A percentile compares a stretch with the other conserved stretches of the same genome.
Evolutionary conservation across 1,284 basidiomycete genomes (phyloP).

Genomic region (Ustilago loliicola): DNA sequence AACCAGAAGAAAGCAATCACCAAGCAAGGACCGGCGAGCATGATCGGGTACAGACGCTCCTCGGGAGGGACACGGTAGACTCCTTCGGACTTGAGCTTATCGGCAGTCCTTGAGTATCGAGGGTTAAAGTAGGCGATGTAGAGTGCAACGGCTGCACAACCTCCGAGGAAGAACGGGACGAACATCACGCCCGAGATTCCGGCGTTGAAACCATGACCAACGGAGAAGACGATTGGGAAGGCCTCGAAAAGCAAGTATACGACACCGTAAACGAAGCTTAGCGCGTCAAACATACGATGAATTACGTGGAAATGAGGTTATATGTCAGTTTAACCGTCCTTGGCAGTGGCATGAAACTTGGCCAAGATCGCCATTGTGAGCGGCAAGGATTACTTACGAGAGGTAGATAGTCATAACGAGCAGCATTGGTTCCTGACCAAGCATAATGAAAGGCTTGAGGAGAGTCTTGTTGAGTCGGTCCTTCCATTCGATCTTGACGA

Average conservation of each 20-base stretch:
- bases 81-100: constrained; percentile 47
- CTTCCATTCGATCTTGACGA: constrained; percentile 66
- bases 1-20: constrained; percentile 72
- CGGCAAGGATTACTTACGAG: constrained; percentile 75
- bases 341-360: too few relatives aligned
- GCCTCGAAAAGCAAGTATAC: constrained; percentile 67
- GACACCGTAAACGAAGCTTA: constrained; percentile 75
- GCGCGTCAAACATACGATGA: too few relatives aligned
- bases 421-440: constrained; percentile 83
- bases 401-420: constrained; percentile 80
- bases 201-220: constrained; percentile 63
- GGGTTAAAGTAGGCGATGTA: constrained; percentile 62
- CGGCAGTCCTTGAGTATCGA: constrained; percentile 48
- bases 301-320: too few relatives aligned
- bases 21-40: constrained; percentile 69
- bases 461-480: constrained; percentile 75
- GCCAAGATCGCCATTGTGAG: too few relatives aligned
- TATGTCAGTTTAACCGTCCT: too few relatives aligned
- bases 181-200: constrained; percentile 69
- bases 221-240: constrained; percentile 68
- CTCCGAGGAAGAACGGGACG: constrained; percentile 68
- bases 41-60: constrained; percentile 60
- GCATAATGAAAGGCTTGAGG: constrained; percentile 74
- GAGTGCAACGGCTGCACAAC: constrained; percentile 40
- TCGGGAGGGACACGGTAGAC: constrained; percentile 65